Conservation (phyloP, 176 grass and related monocot genomes). For the Raddia guianensis region DNA sequence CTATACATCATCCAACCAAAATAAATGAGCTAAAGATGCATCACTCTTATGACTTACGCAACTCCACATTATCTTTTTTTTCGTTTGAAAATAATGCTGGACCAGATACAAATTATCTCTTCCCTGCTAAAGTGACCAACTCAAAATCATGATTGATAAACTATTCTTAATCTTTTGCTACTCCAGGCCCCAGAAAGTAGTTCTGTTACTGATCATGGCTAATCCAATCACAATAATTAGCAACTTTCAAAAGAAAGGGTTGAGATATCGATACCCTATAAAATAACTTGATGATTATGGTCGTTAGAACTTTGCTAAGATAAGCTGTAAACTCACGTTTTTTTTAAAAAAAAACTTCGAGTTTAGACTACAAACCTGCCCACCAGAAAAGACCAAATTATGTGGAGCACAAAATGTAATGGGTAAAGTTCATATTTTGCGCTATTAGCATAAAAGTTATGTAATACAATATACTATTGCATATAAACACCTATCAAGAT, state of each 20-base stretch:
- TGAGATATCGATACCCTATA: neutral
- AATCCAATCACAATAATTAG: slow-evolving; percentile 13
- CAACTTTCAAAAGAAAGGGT: neutral
- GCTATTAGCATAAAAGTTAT: slow-evolving; percentile 13
- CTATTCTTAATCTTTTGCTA: neutral
- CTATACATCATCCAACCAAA: slow-evolving; percentile 11
- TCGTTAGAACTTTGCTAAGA: neutral
- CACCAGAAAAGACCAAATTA: neutral
- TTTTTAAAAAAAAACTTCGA: neutral
- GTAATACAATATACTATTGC: neutral
- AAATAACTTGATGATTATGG: slow-evolving; percentile 16
- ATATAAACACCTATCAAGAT: slow-evolving; percentile 7
- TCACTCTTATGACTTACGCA: slow-evolving; percentile 3
- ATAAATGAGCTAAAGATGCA: slow-evolving; percentile 10
- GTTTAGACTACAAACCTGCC: neutral
- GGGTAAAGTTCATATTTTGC: slow-evolving; percentile 16
- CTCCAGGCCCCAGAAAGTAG: neutral
- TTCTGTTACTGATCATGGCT: neutral
- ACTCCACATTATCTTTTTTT: neutral
- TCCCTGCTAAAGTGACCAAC: slow-evolving; percentile 23
- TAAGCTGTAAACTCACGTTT: neutral
- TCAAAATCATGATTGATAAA: slow-evolving; percentile 1
- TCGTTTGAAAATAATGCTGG: neutral
- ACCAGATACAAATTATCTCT: neutral
- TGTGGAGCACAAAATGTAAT: neutral